Conservation (phyloP, 2,329 filamentous ascomycete genomes). For the Pseudogymnoascus sp. region DNA sequence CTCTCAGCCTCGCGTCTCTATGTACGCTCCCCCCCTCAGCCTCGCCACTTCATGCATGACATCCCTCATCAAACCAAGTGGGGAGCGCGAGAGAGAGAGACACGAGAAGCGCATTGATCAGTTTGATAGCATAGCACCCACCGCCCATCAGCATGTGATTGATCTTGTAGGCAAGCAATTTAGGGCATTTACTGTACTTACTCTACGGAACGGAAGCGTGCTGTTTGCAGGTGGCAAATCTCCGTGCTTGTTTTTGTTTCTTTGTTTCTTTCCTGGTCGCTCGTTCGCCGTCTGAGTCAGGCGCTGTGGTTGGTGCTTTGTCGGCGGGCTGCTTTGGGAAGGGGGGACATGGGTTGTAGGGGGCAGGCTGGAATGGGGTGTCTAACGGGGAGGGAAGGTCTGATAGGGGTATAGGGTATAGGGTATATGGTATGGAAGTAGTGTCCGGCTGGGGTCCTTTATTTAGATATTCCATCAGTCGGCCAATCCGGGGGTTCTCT, state of each 20-base stretch:
- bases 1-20: constrained; percentile 49
- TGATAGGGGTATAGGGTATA: neutral
- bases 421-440: neutral
- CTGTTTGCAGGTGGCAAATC: neutral
- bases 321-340: neutral
- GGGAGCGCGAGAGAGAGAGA: too few relatives aligned
- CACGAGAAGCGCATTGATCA: neutral
- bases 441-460: neutral
- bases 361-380: neutral
- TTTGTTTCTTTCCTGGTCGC: neutral
- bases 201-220: neutral
- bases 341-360: neutral
- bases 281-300: neutral
- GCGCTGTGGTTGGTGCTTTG: neutral
- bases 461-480: neutral
- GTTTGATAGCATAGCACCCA: neutral
- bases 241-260: neutral
- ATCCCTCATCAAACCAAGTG: neutral
- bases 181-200: neutral
- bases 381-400: neutral
- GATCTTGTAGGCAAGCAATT: neutral
- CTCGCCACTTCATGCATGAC: neutral
- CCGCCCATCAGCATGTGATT: neutral
- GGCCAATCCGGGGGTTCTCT: neutral
- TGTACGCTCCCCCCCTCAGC: neutral